Evolutionary conservation across 78 protist species (phyloP), one percentile per base, ranked within the genome.

Genomic region (Dictyostelium citrinum): DNA sequence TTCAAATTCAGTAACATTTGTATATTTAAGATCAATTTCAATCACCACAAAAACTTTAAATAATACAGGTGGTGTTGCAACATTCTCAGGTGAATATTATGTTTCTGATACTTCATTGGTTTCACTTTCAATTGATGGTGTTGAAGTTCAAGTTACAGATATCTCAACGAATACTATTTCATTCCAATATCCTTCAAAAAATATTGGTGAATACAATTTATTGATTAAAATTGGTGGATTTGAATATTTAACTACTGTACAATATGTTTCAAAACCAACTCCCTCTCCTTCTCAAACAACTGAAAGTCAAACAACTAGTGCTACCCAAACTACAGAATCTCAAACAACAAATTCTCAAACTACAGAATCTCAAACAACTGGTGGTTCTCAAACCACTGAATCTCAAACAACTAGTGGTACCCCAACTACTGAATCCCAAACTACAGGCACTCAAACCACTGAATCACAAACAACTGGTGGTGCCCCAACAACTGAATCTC

Each of bases 171-270:
- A 27, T 17, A 24, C 3, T 16, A 70, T 70, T 11, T 20, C 37
- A 70, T 70, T 70, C 10, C n/a, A 33, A 11, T 70, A 70, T 33
- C 77, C 77, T 24, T 1, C 43, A 27, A 70, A 33, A 33, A 3
- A 5, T 31, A 16, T 11, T 29, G 77, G 77, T 70, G 29, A 70
- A 70, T 33, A 70, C 5, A 70, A 3, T 16, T 16, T 70, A 5
- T 70, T 70, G 14, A 70, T 70, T 33, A 70, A 33, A 11, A 70
- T 70, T 70, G 77, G 77, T 33, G 77, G 77, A 33, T 70, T 70
- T 33, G 46, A 70, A 70, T 70, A 70, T 33, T 33, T 14, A 12
- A 70, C 46, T 17, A 33, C 5, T 0, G 24, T 70, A 20, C 46
- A 70, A 70, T 33, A 33, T 31, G 12, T 33, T 5, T 17, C 41